phyloP scores from a whole-genome alignment of 306 rosid genomes.

The Leucaena leucocephala region DNA sequence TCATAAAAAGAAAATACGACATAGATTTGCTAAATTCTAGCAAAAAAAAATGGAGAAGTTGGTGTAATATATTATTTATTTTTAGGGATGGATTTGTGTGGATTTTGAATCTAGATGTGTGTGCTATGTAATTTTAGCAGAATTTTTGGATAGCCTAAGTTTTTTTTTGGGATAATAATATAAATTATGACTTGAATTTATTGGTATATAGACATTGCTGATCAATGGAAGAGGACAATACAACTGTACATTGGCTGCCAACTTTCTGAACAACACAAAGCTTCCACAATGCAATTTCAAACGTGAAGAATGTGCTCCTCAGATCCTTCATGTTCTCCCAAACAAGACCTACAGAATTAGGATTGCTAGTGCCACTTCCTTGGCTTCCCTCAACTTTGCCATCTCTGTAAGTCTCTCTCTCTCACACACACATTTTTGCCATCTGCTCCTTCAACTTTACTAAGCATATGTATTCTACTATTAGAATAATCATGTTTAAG shows the following conservation, averaged over 20 bases:
- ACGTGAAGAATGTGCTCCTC: conserved; percentile 73
- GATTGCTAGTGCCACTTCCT: conserved; percentile 77
- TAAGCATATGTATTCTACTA: too few species aligned
- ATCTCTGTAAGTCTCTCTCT: conserved; percentile 53
- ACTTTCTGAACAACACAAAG: conserved; percentile 35
- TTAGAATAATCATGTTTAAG: too few species aligned
- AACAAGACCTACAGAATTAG: conserved; percentile 74
- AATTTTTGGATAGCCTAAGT: background rate
- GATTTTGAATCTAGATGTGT: background rate
- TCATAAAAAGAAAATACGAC: background rate
- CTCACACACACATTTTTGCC: too few species aligned
- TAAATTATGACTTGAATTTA: background rate
- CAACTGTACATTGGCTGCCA: conserved; percentile 67
- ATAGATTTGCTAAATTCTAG: background rate
- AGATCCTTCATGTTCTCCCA: conserved; percentile 61
- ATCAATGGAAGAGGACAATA: conserved; percentile 85
- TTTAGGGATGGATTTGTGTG: background rate
- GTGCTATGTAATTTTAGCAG: background rate
- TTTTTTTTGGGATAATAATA: background rate
- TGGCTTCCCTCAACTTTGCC: conserved; percentile 84
- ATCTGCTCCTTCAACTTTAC: too few species aligned
- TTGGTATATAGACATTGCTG: conserved; percentile 45
- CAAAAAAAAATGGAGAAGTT: background rate
- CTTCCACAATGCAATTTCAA: conserved; percentile 46
- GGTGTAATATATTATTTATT: background rate